Percentiles rank a stretch among this genome's conserved stretches.
phyloP scores from a whole-genome alignment of 345 rosid species.

The Boechera divaricarpa region DNA sequence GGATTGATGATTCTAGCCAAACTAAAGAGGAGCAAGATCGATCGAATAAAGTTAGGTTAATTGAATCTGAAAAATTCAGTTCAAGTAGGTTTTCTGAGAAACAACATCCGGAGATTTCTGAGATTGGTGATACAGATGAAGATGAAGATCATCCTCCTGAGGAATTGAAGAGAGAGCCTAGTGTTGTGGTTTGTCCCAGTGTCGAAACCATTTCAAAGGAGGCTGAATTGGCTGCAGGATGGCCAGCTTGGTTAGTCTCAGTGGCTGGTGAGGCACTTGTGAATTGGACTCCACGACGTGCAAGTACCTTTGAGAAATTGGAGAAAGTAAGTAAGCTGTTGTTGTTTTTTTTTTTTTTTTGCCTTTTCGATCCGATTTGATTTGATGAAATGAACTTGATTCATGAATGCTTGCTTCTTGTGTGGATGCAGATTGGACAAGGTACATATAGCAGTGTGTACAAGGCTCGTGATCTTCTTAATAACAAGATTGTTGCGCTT shows the following conservation, averaged over 20 bases:
- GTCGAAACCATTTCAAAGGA: constrained; percentile 52
- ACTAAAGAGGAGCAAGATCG: constrained; percentile 42
- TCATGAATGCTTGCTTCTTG: not conserved
- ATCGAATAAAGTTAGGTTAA: constrained; percentile 54
- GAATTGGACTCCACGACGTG: constrained; percentile 88
- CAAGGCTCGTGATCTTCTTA: constrained; percentile 76
- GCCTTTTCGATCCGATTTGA: constrained; percentile 43
- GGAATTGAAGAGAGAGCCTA: constrained; percentile 27
- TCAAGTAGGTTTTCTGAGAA: constrained; percentile 60
- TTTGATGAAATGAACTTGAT: not conserved
- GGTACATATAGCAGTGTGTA: constrained; percentile 95
- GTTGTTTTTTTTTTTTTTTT: not conserved
- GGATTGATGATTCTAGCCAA: constrained; percentile 63
- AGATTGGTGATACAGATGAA: constrained; percentile 43
- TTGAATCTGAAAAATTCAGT: constrained; percentile 59
- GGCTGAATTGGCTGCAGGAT: constrained; percentile 56
- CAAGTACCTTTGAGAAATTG: constrained; percentile 82
- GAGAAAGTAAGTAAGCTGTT: constrained; percentile 66
- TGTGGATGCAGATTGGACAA: constrained; percentile 85
- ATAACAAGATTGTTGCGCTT: constrained; percentile 77
- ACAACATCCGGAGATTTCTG: constrained; percentile 44
- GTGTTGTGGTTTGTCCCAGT: constrained; percentile 43
- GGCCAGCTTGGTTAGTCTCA: constrained; percentile 93
- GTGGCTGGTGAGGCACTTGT: constrained; percentile 89
- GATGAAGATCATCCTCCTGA: not conserved